phyloP scores from a whole-genome alignment of 1,284 basidiomycete species.

The Cryptococcus sp. region DNA sequence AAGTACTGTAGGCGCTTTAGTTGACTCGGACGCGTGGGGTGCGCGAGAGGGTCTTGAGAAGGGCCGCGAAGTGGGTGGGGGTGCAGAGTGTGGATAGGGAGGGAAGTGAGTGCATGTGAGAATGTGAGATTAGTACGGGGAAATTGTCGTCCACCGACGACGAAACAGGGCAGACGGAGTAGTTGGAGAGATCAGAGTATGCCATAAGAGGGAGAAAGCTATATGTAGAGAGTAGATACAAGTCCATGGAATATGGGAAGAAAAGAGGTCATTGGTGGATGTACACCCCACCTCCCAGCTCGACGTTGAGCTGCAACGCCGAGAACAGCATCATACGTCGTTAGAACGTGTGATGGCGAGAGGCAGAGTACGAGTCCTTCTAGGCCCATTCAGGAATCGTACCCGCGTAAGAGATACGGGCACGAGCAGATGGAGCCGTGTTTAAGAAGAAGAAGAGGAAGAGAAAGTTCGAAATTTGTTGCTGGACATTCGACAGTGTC shows the following conservation, averaged over 20 bases:
- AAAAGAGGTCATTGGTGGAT: not conserved
- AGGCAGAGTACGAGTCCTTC: not conserved
- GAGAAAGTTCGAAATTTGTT: too few species aligned
- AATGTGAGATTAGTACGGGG: too few species aligned
- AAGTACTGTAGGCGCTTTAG: conserved; percentile 15
- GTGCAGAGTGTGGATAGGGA: too few species aligned
- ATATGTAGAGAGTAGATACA: too few species aligned
- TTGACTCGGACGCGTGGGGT: conserved; percentile 18
- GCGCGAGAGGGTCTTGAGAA: conserved; percentile 19
- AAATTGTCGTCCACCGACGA: too few species aligned
- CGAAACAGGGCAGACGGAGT: too few species aligned
- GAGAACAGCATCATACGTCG: conserved; percentile 1
- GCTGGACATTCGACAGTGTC: too few species aligned
- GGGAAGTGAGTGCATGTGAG: too few species aligned
- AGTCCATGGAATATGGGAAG: not conserved
- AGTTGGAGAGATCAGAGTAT: too few species aligned
- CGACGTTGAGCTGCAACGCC: not conserved
- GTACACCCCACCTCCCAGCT: not conserved
- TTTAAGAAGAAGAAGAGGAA: too few species aligned
- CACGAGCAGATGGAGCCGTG: conserved; percentile 1
- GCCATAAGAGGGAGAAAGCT: too few species aligned
- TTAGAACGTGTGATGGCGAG: not conserved
- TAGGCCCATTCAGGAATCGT: conserved; percentile 1
- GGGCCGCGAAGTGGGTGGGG: too few species aligned
- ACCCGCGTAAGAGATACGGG: not conserved